Percentiles rank a stretch among this genome's conserved stretches.
These are phyloP conservation scores for Lodderomyces pseudojiufengensis DNA, from an alignment of 1,139 yeast genomes.

Conservation along the genomic window DNA sequence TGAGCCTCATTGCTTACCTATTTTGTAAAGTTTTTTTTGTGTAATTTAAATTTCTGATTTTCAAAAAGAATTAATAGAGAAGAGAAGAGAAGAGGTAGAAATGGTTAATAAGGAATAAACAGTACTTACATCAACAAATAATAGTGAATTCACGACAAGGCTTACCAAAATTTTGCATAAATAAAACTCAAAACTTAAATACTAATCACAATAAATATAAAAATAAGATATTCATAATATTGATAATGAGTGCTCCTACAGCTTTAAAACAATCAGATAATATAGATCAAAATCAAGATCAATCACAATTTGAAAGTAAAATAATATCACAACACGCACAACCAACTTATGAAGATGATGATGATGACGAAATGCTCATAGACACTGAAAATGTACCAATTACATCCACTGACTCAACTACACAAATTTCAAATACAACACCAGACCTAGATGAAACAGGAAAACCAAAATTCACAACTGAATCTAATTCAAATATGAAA, in stretches of 20 bases:
- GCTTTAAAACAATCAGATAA: constrained; percentile 34
- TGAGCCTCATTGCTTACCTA: too few relatives aligned
- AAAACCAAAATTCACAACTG: constrained; percentile 82
- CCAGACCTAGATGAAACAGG: constrained; percentile 82
- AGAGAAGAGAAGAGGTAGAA: too few relatives aligned
- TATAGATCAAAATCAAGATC: neutral
- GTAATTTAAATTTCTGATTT: too few relatives aligned
- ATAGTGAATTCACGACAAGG: too few relatives aligned
- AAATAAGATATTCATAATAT: too few relatives aligned
- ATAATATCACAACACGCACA: constrained; percentile 5
- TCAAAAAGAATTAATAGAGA: too few relatives aligned
- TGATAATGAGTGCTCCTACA: constrained; percentile 83
- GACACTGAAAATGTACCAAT: constrained; percentile 50
- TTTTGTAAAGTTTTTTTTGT: too few relatives aligned
- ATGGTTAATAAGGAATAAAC: too few relatives aligned
- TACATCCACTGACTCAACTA: constrained; percentile 17
- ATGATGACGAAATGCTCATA: constrained; percentile 66
- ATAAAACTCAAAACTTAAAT: too few relatives aligned
- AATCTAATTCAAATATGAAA: constrained; percentile 58
- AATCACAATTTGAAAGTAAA: constrained; percentile 3
- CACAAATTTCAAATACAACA: constrained; percentile 35
- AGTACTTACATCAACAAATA: too few relatives aligned
- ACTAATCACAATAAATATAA: too few relatives aligned
- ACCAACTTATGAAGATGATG: constrained; percentile 14
- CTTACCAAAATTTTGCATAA: too few relatives aligned